phyloP scores from a whole-genome alignment of 768 basidiomycete genomes.

The Hygrophorus russula region DNA sequence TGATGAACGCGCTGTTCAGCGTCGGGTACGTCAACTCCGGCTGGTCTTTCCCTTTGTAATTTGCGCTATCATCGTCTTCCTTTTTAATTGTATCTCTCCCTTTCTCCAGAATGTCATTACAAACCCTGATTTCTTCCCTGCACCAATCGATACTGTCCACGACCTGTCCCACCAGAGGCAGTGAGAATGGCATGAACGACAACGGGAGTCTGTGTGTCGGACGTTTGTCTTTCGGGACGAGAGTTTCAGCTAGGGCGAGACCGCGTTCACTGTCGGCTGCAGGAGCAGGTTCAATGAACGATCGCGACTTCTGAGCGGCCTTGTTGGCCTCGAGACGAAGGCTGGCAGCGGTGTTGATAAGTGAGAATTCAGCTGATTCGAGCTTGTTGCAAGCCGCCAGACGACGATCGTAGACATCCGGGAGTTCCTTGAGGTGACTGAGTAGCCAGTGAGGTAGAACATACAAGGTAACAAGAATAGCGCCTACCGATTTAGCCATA shows the following conservation, averaged over 20 bases:
- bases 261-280: slow-evolving; percentile 7
- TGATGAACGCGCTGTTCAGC: slow-evolving; percentile 71
- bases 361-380: slow-evolving; percentile 73
- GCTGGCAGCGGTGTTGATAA: slow-evolving; percentile 71
- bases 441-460: too few relatives aligned
- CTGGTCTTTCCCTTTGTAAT: slow-evolving; percentile 6
- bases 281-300: slow-evolving; percentile 4
- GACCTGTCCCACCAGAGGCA: slow-evolving; percentile 65
- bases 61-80: slow-evolving; percentile 8
- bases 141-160: slow-evolving; percentile 94
- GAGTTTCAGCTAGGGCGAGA: slow-evolving; percentile 11
- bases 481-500: slow-evolving; percentile 85
- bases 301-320: slow-evolving; percentile 12
- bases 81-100: slow-evolving; percentile 27
- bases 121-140: slow-evolving; percentile 54
- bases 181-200: slow-evolving; percentile 11
- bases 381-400: slow-evolving; percentile 65
- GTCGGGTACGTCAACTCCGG: slow-evolving; percentile 32
- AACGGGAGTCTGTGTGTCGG: slow-evolving; percentile 68
- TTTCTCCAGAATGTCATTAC: slow-evolving; percentile 40
- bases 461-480: background rate
- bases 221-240: slow-evolving; percentile 59
- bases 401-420: slow-evolving; percentile 71
- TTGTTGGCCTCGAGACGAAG: slow-evolving; percentile 46
- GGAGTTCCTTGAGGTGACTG: slow-evolving; percentile 71